Evolutionary conservation across 805 yeast genomes (phyloP), one percentile per base, ranked within the genome.

Genomic region (Zygoascus biomembranicola): DNA sequence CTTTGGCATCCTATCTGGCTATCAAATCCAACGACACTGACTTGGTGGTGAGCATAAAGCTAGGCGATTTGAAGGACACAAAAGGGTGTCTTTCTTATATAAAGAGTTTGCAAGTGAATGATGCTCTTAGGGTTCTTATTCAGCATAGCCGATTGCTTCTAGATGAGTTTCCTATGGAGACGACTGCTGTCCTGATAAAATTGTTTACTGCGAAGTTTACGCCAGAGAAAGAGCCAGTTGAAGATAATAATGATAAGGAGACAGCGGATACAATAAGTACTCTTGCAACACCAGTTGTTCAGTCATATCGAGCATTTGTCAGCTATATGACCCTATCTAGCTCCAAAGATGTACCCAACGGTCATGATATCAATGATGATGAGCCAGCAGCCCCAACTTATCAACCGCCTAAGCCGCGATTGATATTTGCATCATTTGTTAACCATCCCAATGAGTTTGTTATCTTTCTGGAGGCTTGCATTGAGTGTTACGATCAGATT

Each of bases 391-490:
- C 28, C 16, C 85, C 90, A 14, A 86, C 94, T 0, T 94, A 94
- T 66, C 84, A 84, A 50, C 97, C 98, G 1, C 99, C 99, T 2
- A 77, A 83, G 50, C 98, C 98, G 6, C 77, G 90, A 46, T 74
- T 92, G 42, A 87, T 92, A 1, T 94, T 89, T 64, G 83, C 92
- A 1, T 82, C 95, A 1, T 94, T 94, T 66, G 80, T 87, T n/a
- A 79, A 84, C 59, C 88, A 86, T 64, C 90, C 94, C 0, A 79
- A 83, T 63, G 94, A 90, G 63, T 92, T 94, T 74, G 94, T 90
- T 26, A 86, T 87, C 8, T 94, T 94, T 58, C 68, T 94, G 53
- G 99, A 94, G 66, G 97, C 98, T 0, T 89, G 96, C 61, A 69
- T 90, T 14, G 87, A 84, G 60, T 77, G 86, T 11, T 87, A 87